A percentile compares a stretch with the other conserved stretches of the same genome.
Evolutionary conservation across 31 red algal genomes (phyloP).

Genomic region (Endocladia muricata): DNA sequence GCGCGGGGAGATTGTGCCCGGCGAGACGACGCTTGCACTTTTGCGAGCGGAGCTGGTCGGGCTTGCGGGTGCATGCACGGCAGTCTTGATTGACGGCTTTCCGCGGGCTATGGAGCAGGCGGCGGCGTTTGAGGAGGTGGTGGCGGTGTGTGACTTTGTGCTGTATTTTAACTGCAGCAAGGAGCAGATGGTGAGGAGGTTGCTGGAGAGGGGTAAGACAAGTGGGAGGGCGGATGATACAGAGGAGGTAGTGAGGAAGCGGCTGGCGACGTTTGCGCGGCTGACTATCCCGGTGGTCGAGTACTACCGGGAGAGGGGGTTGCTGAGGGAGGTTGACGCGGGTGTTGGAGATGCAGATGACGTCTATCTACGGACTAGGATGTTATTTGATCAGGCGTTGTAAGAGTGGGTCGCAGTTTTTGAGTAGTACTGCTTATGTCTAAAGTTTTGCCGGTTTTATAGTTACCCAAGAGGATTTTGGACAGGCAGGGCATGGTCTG

Average conservation of each 20-base stretch:
- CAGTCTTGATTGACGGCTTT: conserved; percentile 94
- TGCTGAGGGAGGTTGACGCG: conserved; percentile 51
- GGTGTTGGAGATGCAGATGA: conserved; percentile 27
- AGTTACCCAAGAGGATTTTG: too few relatives aligned
- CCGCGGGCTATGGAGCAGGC: conserved; percentile 94
- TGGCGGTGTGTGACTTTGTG: conserved; percentile 72
- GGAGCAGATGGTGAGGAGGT: conserved; percentile 68
- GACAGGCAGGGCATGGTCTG: too few relatives aligned
- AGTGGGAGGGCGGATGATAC: conserved; percentile 89
- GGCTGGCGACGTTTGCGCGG: conserved; percentile 77
- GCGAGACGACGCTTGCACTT: conserved; percentile 52
- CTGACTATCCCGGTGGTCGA: conserved; percentile 91
- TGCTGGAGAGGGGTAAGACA: conserved; percentile 67
- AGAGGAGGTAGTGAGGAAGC: conserved; percentile 71
- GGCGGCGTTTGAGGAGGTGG: conserved; percentile 73
- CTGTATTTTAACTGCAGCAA: conserved; percentile 89
- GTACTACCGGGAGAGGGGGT: conserved; percentile 45
- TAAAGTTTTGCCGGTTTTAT: too few relatives aligned
- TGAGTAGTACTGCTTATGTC: too few relatives aligned
- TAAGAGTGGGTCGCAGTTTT: too few relatives aligned
- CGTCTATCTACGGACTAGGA: conserved; percentile 33
- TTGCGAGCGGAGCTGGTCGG: conserved; percentile 31
- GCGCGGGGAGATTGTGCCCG: conserved; percentile 77
- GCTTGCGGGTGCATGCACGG: conserved; percentile 27
- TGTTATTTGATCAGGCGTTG: too few relatives aligned